Base-by-base conservation (phyloP, 352 stramenopile genomes). In the Phytopythium cucurbitacearum region DNA sequence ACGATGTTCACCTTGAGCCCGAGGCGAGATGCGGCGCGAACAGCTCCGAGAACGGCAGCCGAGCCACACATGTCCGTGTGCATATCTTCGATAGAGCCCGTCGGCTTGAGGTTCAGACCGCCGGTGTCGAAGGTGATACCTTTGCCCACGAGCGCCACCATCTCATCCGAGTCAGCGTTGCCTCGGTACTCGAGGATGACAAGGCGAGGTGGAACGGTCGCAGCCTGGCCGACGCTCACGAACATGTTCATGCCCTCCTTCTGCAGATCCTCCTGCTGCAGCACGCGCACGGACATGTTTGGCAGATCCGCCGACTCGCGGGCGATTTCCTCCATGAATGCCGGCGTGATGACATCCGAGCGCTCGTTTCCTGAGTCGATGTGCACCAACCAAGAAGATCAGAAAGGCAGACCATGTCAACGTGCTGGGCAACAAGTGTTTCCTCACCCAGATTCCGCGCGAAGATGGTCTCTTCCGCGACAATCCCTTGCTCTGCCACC, bases 81-180 rank as follows among this genome's bases (percentile, higher is more conserved):
- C 89, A 97, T 97, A 54, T 95, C 80, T 55, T 96, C 88, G 10
- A 97, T 97, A 60, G 70, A 73, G 40, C 90, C 78, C 10, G 87
- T 94, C 0, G 89, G 87, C 73, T 98, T 98, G 42, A 98, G 71
- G 73, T 98, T 97, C 53, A 98, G 73, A 11, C 94, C 94, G n/a
- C 94, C 94, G 0, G 92, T 97, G 68, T 98, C 94, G 57, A 98
- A 98, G 44, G 87, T 97, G 46, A 98, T 83, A 13, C 90, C 94
- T 68, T 98, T 98, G 40, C 94, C 94, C 33, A 98, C 88, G 12
- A 98, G 60, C 11, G 84, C 89, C 7, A 94, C 65, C 46, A 73
- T 86, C 11, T 88, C 67, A 6, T 85, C 65, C 10, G 72, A 74
- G 12, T 79, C 67, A 1, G 81, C 73, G 56, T 90, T 82, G 32